Evolutionary conservation across 2,329 filamentous ascomycete genomes (phyloP).

Genomic region (Ceratocystis eucalypticola): DNA sequence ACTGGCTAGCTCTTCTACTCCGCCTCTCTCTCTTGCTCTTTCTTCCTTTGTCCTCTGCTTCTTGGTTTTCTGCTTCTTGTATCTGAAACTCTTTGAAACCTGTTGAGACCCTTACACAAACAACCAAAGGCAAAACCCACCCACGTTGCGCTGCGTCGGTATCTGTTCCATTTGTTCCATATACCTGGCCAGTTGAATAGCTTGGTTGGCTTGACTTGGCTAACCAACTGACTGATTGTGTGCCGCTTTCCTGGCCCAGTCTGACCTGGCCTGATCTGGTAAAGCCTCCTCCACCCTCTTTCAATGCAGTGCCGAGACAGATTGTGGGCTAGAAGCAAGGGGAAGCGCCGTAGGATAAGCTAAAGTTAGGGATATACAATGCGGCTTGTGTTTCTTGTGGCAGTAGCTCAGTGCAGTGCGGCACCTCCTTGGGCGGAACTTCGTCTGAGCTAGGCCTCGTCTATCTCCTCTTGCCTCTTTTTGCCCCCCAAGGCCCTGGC

Average conservation of each 20-base stretch:
- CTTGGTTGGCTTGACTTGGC: not conserved
- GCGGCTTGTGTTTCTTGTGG: not conserved
- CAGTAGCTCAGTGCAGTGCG: no score
- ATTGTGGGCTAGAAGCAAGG: not conserved
- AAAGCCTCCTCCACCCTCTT: not conserved
- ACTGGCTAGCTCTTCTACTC: not conserved
- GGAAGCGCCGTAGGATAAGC: not conserved
- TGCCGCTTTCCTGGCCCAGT: not conserved
- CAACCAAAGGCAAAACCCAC: not conserved
- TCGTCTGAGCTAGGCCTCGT: no score
- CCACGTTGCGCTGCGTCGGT: not conserved
- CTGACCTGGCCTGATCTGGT: not conserved
- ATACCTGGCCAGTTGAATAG: no score
- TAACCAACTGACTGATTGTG: not conserved
- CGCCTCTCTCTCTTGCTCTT: not conserved
- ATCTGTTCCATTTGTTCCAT: no score
- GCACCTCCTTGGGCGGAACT: no score
- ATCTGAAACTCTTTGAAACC: not conserved
- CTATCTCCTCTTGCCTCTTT: no score
- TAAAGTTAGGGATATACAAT: not conserved
- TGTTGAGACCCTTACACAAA: conserved; percentile 7
- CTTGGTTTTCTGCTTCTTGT: not conserved
- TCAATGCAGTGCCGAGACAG: not conserved
- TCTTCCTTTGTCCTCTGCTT: not conserved
- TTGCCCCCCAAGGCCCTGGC: no score